phyloP scores from a whole-genome alignment of 2,329 filamentous ascomycete species.

The Colletotrichum chlorophyti region DNA sequence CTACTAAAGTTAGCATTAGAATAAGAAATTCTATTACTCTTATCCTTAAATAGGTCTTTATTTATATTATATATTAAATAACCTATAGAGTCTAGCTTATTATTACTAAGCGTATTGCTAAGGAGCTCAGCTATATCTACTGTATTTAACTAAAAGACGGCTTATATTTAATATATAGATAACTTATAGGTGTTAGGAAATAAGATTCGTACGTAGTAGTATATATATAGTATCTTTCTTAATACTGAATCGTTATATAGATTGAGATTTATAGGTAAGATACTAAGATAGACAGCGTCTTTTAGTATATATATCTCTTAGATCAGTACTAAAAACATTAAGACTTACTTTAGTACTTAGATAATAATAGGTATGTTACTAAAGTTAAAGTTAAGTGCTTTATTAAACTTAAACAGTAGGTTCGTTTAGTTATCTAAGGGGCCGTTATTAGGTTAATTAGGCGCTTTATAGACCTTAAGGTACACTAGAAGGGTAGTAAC shows the following conservation, averaged over 20 bases:
- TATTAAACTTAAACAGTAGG: neutral
- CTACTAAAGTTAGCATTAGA: neutral
- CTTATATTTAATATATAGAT: neutral
- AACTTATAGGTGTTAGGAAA: neutral
- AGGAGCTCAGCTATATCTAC: neutral
- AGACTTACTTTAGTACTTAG: constrained; percentile 1
- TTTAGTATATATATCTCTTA: neutral
- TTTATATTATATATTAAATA: neutral
- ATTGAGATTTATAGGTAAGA: neutral
- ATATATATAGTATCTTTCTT: neutral
- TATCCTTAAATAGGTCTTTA: neutral
- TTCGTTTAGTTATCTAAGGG: neutral
- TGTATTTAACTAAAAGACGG: neutral
- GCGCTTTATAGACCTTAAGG: neutral
- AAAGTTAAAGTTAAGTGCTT: neutral
- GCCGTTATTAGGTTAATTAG: neutral
- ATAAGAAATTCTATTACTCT: neutral
- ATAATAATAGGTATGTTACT: neutral
- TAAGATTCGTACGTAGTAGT: neutral
- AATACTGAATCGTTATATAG: neutral
- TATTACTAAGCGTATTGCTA: neutral
- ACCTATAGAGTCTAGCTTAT: neutral
- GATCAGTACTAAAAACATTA: neutral
- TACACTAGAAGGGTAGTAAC: neutral
- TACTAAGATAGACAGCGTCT: neutral